Evolutionary conservation across 331 rosid genomes (phyloP), one percentile per base, ranked within the genome.

Genomic region (Prunus yedoensis): DNA sequence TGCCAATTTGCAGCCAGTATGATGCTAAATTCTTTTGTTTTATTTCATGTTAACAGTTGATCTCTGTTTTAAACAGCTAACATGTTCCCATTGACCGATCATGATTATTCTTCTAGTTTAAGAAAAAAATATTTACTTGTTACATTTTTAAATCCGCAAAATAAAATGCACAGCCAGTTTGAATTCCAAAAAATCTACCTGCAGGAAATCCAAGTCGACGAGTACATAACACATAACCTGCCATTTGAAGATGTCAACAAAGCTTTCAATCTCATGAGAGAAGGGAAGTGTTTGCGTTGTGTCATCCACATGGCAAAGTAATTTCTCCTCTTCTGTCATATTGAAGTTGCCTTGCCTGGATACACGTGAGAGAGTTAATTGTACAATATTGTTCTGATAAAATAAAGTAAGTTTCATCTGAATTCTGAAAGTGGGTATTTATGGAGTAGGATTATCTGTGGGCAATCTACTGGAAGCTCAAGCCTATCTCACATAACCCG

Each of bases 201-300:
- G 90, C 96, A 94, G 99, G 91, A 90, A 89, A 92, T 94, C 81
- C 76, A 89, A 73, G 79, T 94, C 53, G 99, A 94, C 54, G 96
- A 92, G 73, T 90, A 89, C 83, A 86, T 92, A 77, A 80, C 97
- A 21, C 99, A 94, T 69, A 82, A 92, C 73, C 78, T 94, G 78
- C 68, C 83, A 70, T 92, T 94, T 80, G 88, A 80, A 57, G 94
- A 90, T 43, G 86, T 94, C 77, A 94, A 90, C 87, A 73, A 77
- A 76, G 97, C 97, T 84, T 92, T 94, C 74, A 78, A 83, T 75
- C 92, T 94, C 80, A 94, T 94, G 99, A 84, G 21, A 53, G 97
- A 85, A 77, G 99, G 96, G 13, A 85, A 82, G 77, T 94, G 99
- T 70, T 83, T 94, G 80, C 97, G 97, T 38, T 94, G 99, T 83